Base-by-base conservation (phyloP, 2,329 filamentous ascomycete genomes). In the Alternaria viburni region DNA sequence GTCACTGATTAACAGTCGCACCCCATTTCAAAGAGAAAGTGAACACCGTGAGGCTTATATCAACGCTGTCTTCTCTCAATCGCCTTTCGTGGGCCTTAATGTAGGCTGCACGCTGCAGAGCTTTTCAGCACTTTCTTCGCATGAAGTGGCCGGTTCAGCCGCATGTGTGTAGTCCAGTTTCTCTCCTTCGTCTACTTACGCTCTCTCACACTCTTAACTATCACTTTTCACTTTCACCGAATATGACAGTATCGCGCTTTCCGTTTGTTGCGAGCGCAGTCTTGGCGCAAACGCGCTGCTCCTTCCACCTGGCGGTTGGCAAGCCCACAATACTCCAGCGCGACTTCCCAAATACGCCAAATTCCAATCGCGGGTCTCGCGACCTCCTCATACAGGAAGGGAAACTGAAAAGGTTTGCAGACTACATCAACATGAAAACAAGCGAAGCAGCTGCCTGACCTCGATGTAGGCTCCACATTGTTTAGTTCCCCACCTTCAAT, bases 281-380 rank as follows among this genome's bases (percentile, higher is more conserved):
- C 68, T 67, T 70, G 64, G 64, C 61, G 26, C 62, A 64, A 66
- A 67, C 61, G 26, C 49, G 51, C 66, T 61, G 62, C 57, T 62
- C 17, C 61, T 49, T 57, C 54, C 47, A 59, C 52, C 32, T 49
- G 21, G 32, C n/a, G 25, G 21, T 17, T 25, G 26, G 7, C 17
- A 52, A 32, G 23, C 11, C 43, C 41, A 10, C 11, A 47, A 54
- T 17, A 26, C 28, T n/a, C 7, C 13, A 43, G 17, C 21, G 36
- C n/a, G 15, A 17, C 44, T 44, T 50, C 17, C 21, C 4, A 3
- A 30, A 47, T 47, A 23, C 11, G 21, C 26, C 17, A 43, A 19
- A 10, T 26, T 46, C 41, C 1, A 36, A 6, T 28, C 7, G n/a
- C 41, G 28, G n/a, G 9, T 17, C 26, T 26, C 51, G 26, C 6